phyloP scores from a whole-genome alignment of 441 rosid genomes.

The Brassica hybrid region DNA sequence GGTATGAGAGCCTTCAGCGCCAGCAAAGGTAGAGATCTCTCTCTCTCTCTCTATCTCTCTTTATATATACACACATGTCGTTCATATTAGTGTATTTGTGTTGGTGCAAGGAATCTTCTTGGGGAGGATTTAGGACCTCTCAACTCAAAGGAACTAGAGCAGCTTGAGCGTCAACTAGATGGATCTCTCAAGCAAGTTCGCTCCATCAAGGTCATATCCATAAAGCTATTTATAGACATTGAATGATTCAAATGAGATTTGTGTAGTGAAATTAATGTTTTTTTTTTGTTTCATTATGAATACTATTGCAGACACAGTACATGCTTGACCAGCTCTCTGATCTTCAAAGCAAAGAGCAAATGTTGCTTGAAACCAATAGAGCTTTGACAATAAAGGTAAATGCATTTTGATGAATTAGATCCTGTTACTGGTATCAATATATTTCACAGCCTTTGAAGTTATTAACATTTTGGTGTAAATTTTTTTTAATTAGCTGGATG shows the following conservation, averaged over 20 bases:
- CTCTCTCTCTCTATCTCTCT: neutral
- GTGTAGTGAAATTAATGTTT: neutral
- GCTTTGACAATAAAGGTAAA: conserved; percentile 74
- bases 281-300: neutral
- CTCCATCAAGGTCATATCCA: conserved; percentile 69
- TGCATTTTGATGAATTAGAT: conserved; percentile 6
- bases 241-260: neutral
- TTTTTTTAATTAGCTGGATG: too few species aligned
- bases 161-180: conserved; percentile 86
- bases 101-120: conserved; percentile 65
- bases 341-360: conserved; percentile 84
- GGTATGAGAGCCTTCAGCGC: conserved; percentile 69
- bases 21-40: conserved; percentile 66
- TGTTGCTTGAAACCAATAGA: conserved; percentile 81
- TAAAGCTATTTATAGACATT: neutral
- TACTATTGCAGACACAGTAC: conserved; percentile 65
- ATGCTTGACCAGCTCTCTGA: conserved; percentile 91
- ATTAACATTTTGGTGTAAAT: neutral
- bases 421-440: neutral
- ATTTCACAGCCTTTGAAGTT: conserved; percentile 17
- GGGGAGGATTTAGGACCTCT: conserved; percentile 91
- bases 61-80: neutral
- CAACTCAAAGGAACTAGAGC: conserved; percentile 81
- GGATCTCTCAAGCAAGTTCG: conserved; percentile 79
- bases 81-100: conserved; percentile 1